Percentiles rank a stretch among this genome's conserved stretches.
phyloP scores from a whole-genome alignment of 257 asterid species.

The Asclepias syriaca region DNA sequence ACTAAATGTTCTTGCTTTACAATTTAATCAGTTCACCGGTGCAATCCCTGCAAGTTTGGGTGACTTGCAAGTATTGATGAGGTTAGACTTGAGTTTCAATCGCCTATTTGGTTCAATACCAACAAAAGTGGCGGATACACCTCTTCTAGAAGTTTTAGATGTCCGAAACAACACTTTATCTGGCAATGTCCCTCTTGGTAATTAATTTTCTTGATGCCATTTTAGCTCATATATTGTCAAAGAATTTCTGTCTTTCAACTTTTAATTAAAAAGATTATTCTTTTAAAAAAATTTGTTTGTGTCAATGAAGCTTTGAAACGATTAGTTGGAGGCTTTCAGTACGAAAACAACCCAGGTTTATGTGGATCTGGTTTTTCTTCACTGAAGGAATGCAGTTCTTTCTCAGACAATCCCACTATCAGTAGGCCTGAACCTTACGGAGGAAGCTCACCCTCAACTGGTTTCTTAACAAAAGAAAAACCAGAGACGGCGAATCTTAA shows the following conservation, averaged over 20 bases:
- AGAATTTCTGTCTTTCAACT: not conserved
- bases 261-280: not conserved
- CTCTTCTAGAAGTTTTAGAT: conserved; percentile 64
- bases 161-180: conserved; percentile 74
- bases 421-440: conserved; percentile 62
- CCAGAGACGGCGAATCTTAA: conserved; percentile 82
- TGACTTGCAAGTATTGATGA: conserved; percentile 48
- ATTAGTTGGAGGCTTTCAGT: conserved; percentile 63
- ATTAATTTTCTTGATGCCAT: conserved; percentile 16
- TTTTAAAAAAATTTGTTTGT: conserved; percentile 11
- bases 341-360: conserved; percentile 60
- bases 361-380: conserved; percentile 74
- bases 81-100: conserved; percentile 78
- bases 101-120: conserved; percentile 84
- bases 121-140: conserved; percentile 72
- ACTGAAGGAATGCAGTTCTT: conserved; percentile 44
- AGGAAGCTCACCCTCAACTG: conserved; percentile 35
- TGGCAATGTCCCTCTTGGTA: conserved; percentile 97
- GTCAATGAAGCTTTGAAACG: conserved; percentile 72
- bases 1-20: conserved; percentile 74
- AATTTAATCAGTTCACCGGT: conserved; percentile 66
- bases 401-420: conserved; percentile 25
- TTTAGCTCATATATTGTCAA: not conserved
- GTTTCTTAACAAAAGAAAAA: conserved; percentile 48
- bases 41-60: conserved; percentile 97